Conservation (phyloP, 345 rosid genomes). For the Eucalyptus grandis region DNA sequence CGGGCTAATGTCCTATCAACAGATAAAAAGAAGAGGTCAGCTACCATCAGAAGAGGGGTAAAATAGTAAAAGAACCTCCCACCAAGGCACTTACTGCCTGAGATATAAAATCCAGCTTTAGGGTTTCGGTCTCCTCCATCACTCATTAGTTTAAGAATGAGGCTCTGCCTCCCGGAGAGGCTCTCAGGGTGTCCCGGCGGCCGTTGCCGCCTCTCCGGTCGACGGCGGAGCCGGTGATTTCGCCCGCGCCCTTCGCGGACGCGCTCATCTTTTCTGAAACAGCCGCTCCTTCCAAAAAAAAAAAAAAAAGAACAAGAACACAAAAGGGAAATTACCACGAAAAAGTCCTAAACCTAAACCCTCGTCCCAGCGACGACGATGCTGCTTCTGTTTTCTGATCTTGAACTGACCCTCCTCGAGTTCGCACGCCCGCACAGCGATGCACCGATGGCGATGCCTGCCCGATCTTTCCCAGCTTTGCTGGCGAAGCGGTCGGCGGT, state of each 20-base stretch:
- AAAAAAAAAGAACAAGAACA: not conserved
- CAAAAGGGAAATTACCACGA: not conserved
- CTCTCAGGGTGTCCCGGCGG: not conserved
- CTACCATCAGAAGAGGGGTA: not conserved
- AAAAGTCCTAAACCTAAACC: not conserved
- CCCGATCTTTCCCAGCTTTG: not conserved
- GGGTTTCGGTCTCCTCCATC: not conserved
- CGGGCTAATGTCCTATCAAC: not conserved
- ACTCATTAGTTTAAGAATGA: not conserved
- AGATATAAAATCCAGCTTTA: not conserved
- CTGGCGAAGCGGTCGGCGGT: not conserved
- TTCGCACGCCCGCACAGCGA: not conserved
- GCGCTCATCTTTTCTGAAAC: not conserved
- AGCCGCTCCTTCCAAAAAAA: not conserved
- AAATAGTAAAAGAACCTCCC: not conserved
- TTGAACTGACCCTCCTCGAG: not conserved
- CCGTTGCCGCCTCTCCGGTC: not conserved
- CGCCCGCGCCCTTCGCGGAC: not conserved
- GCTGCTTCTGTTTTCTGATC: not conserved
- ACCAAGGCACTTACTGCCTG: not conserved
- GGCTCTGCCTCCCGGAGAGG: not conserved
- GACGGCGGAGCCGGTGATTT: not conserved
- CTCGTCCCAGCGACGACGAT: not conserved
- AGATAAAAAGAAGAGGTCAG: not conserved
- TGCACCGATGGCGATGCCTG: not conserved